A percentile compares a stretch with the other conserved stretches of the same genome.
phyloP scores from a whole-genome alignment of 2,329 filamentous ascomycete species.

The Parasarocladium wereldwijsianum region DNA sequence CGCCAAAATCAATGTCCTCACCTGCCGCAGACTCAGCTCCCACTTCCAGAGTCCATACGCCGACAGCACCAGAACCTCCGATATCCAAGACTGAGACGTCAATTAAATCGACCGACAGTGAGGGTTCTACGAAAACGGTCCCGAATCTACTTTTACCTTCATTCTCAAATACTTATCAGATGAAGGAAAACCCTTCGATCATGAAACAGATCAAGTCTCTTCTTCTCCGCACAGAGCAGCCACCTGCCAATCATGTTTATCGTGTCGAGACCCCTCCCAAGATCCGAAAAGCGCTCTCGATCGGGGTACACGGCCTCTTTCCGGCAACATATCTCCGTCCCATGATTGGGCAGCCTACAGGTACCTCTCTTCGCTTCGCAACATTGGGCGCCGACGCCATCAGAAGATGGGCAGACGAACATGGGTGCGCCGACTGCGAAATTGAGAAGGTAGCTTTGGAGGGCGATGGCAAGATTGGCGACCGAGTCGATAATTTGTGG shows the following conservation, averaged over 20 bases:
- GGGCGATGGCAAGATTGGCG: constrained; percentile 81
- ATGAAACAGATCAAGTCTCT: constrained; percentile 50
- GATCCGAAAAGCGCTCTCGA: constrained; percentile 76
- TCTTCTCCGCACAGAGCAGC: constrained; percentile 38
- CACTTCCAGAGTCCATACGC: constrained; percentile 2
- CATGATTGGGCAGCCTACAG: constrained; percentile 86
- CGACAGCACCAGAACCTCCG: constrained; percentile 8
- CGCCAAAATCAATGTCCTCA: constrained; percentile 9
- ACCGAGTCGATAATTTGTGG: constrained; percentile 86
- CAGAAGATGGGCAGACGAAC: constrained; percentile 61
- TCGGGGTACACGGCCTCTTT: constrained; percentile 90
- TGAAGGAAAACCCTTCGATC: constrained; percentile 54
- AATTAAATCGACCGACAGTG: constrained; percentile 24
- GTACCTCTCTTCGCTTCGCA: constrained; percentile 86
- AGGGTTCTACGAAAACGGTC: constrained; percentile 26
- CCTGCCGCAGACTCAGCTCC: neutral
- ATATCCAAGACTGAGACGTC: constrained; percentile 8
- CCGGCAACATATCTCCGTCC: constrained; percentile 76
- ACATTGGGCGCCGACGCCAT: constrained; percentile 77
- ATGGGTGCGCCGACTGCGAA: constrained; percentile 60
- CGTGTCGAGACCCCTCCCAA: constrained; percentile 53
- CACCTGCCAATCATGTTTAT: constrained; percentile 55
- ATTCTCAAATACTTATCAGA: constrained; percentile 52
- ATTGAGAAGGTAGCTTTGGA: constrained; percentile 92
- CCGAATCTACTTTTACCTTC: constrained; percentile 56